Evolutionary conservation across 768 basidiomycete species (phyloP), one percentile per base, ranked within the genome.

Genomic region (Gyrodon lividus): DNA sequence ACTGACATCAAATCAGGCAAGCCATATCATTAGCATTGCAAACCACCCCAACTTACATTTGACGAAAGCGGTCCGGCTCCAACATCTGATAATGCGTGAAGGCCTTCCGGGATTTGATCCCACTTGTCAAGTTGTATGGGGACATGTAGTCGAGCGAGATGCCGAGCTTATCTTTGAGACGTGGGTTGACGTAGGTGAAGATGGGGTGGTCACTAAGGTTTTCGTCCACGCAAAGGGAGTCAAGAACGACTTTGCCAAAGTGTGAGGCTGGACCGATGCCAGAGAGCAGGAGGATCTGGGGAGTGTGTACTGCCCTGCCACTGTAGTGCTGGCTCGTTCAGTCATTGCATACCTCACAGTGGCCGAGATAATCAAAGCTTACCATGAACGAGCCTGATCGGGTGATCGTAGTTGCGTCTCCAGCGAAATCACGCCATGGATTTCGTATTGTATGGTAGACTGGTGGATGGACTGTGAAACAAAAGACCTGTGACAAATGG

Each of bases 181-280:
- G 73, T 22, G 81, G 46, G 58, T 77, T 71, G n/a, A n/a, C n/a
- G n/a, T n/a, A n/a, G n/a, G n/a, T n/a, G 44, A 86, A 74, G 13
- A 75, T 73, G 4, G 76, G 73, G 59, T 92, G 91, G 61, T 93
- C 91, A 39, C 78, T 72, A 16, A 93, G 76, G 63, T 91, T 77
- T 8, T 77, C 72, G 13, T 92, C 92, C 17, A 94, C 89, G 10
- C 83, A 83, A 0, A 87, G 84, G 2, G 87, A 77, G 58, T 91
- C 81, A 6, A 80, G 61, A 19, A 84, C 69, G 26, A 83, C 68
- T 33, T 72, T 64, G 10, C 71, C 56, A 31, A 92, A 74, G 12
- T 87, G 75, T 1, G 72, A 72, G 2, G 76, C 74, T 31, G 89
- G 87, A 3, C 91, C 92, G 42, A 94, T 71, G 10, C 92, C 92